Conservation (phyloP, 2,329 filamentous ascomycete genomes). For the Blumeria graminis region DNA sequence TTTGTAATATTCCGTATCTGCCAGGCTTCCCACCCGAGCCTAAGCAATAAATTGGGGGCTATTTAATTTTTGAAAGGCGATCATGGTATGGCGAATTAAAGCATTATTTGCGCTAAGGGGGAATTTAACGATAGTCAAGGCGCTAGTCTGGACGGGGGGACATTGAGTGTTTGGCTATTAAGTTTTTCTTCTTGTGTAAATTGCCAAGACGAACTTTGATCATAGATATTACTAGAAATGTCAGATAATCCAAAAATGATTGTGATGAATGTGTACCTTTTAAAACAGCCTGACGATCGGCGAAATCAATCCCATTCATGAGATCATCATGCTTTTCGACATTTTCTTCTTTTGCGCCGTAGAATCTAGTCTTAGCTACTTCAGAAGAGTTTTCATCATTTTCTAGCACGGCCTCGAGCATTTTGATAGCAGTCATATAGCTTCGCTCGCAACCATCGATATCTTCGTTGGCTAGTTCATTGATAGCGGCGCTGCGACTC, state of each 20-base stretch:
- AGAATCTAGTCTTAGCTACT: constrained; percentile 18
- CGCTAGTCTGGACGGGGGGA: constrained; percentile 5
- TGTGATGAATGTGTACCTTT: constrained; percentile 31
- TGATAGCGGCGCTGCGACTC: constrained; percentile 82
- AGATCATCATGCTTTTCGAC: constrained; percentile 20
- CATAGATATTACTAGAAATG: constrained; percentile 32
- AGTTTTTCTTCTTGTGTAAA: constrained; percentile 34
- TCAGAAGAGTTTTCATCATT: constrained; percentile 38
- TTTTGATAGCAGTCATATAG: constrained; percentile 77
- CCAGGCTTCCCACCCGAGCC: no score
- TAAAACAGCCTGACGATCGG: constrained; percentile 48
- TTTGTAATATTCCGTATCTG: no score
- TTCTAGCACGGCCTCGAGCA: constrained; percentile 87
- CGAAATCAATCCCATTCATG: constrained; percentile 32
- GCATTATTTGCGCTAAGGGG: no score
- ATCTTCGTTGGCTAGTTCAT: constrained; percentile 84
- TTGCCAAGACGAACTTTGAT: constrained; percentile 29
- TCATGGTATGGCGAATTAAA: no score
- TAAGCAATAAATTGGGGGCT: no score
- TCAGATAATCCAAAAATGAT: constrained; percentile 8
- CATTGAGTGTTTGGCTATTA: constrained; percentile 26
- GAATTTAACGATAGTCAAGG: no score
- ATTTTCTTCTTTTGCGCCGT: constrained; percentile 20
- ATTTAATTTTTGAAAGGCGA: no score
- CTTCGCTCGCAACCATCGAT: constrained; percentile 71